Conservation (phyloP, 2,329 filamentous ascomycete genomes). For the Rutstroemia sp. region DNA sequence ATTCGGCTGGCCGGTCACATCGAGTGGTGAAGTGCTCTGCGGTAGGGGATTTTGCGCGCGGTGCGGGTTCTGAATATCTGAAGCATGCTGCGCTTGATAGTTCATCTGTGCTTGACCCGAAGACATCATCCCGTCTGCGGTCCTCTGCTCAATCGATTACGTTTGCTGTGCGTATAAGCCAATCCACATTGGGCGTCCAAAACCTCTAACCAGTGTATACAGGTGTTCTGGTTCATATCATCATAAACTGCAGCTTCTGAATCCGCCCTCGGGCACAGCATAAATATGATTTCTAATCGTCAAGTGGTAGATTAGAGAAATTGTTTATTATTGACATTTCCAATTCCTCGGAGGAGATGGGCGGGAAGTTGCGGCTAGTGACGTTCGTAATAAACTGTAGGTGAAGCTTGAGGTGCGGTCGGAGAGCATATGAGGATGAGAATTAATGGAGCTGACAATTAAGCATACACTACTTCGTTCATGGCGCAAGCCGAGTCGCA, state of each 20-base stretch:
- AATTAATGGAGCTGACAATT: no score
- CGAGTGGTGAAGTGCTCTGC: constrained; percentile 16
- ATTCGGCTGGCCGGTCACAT: constrained; percentile 23
- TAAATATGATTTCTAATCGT: neutral
- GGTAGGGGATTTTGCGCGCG: constrained; percentile 1
- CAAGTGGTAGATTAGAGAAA: neutral
- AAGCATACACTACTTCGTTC: no score
- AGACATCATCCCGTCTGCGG: neutral
- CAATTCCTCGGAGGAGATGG: neutral
- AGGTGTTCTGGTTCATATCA: neutral
- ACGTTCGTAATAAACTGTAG: neutral
- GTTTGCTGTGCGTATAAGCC: neutral
- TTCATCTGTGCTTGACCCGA: neutral
- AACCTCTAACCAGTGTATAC: neutral
- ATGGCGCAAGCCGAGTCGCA: no score
- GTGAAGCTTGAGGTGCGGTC: neutral
- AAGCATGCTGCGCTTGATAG: constrained; percentile 3
- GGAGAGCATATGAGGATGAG: neutral
- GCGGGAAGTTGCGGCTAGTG: neutral
- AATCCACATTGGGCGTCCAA: neutral
- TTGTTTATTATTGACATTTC: neutral
- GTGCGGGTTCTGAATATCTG: neutral
- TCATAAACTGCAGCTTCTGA: neutral
- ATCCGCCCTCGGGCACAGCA: neutral
- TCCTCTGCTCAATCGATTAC: neutral